Evolutionary conservation across 2,329 filamentous ascomycete genomes (phyloP).

Genomic region (Penicillium sclerotiorum): DNA sequence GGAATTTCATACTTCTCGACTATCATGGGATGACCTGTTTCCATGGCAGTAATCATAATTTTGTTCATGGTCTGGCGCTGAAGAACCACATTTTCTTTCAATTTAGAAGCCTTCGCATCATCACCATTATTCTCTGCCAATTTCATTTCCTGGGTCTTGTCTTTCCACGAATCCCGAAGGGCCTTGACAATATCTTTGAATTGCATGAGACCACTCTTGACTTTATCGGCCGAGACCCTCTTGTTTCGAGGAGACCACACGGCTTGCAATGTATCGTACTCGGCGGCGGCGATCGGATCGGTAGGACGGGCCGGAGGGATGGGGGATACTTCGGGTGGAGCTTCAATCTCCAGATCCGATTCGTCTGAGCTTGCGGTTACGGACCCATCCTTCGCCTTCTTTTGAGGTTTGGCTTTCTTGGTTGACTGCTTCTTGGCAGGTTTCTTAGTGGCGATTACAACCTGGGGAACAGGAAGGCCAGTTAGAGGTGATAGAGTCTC

Average conservation of each 20-base stretch:
- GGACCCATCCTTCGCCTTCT: constrained; percentile 40
- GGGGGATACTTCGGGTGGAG: constrained; percentile 58
- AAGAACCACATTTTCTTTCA: constrained; percentile 60
- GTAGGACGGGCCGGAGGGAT: constrained; percentile 56
- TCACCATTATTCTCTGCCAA: constrained; percentile 62
- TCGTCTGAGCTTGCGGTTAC: constrained; percentile 54
- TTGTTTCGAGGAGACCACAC: constrained; percentile 62
- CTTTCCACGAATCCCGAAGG: constrained; percentile 64
- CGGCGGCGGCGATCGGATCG: constrained; percentile 55
- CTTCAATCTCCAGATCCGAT: constrained; percentile 55
- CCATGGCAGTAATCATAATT: constrained; percentile 47
- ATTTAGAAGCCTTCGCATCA: constrained; percentile 54
- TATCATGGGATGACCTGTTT: constrained; percentile 50
- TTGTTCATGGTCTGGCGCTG: constrained; percentile 61
- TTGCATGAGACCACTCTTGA: constrained; percentile 57
- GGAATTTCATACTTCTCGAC: constrained; percentile 48
- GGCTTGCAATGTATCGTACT: constrained; percentile 63
- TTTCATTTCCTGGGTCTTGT: constrained; percentile 58
- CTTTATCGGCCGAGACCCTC: constrained; percentile 51
- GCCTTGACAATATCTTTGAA: constrained; percentile 63
- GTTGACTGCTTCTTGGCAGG: constrained; percentile 24
- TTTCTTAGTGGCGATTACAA: constrained; percentile 21
- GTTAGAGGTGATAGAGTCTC: too few relatives aligned
- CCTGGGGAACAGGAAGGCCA: constrained; percentile 11
- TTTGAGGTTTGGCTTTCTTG: constrained; percentile 18